Base-by-base conservation (phyloP, 805 yeast species). In the Candida verbasci region DNA sequence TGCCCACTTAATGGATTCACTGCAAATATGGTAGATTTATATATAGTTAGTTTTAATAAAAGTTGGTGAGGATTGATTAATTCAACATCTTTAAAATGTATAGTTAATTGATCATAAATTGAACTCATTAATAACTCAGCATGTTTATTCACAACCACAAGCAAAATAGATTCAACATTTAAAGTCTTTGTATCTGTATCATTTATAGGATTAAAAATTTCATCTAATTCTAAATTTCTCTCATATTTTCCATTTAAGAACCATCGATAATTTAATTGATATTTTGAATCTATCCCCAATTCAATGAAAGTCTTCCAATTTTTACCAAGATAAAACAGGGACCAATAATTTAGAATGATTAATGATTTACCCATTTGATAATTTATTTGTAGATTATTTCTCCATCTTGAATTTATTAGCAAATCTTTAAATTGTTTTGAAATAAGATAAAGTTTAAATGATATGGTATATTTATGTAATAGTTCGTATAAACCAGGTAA, bases 311-410 rank as follows among this genome's bases (percentile, higher is more conserved):
- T 76, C 31, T 66, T 67, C 48, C 71, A 67, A 33, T 68, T 61
- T 22, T 68, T 72, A 17, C 62, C 57, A 30, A 73, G 62, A 39
- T 64, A 66, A 7, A 71, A 65, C 20, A 50, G 46, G 16, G 52
- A 41, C 91, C 94, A 86, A 56, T 84, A 86, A 32, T 74, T 71
- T 2, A 85, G 63, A 3, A 69, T 55, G 9, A 86, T 72, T 15
- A 70, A 56, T 17, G 78, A 72, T 37, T 70, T 67, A 8, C 76
- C 78, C 9, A 79, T 67, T 39, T 68, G 69, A 50, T 77, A 78
- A 14, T 71, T 65, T 55, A 77, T 84, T 29, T 75, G 74, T 29
- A 86, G 52, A 32, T 74, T 75, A 7, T 77, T 72, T 35, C 76
- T 65, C 87, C 87, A 82, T 38, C 65, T 65, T 31, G 65, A 50